Evolutionary conservation across 176 grass and related monocot species (phyloP), one percentile per base, ranked within the genome.

Genomic region (Triticum urartu): DNA sequence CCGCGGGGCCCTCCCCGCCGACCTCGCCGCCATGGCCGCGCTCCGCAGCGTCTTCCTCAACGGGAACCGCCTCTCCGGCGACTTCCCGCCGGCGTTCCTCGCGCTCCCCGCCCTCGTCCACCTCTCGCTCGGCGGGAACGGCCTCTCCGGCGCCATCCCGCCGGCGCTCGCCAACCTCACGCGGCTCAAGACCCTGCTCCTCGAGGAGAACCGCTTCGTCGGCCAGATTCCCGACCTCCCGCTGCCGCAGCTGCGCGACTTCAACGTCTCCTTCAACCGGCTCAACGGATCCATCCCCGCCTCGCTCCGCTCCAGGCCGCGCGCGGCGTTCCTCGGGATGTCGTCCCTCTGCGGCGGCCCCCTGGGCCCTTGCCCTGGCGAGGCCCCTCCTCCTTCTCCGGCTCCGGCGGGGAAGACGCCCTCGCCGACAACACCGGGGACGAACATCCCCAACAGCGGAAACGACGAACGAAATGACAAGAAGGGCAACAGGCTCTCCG

Each of bases 201-300:
- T 94, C 28, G 79, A 94, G 79, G 86, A 22, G 17, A 94, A 94
- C 84, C 82, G 54, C 13, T 91, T 94, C 45, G 32, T 1, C 26
- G 93, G 93, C 62, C 54, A 81, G 75, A 86, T 94, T 74, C 90
- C 93, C 1, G 76, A 66, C 4, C 48, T 94, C 13, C 79, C 85
- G 38, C 85, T 77, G 63, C 25, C 72, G 18, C 33, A 63, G 74
- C 88, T 94, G 66, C 33, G 50, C 11, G 64, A 78, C 70, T 90
- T 94, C 75, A 94, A 94, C 73, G 93, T 94, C n/a, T 94, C 93
- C 9, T 90, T 77, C 50, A 94, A 94, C 74, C 85, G 58, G 26
- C 62, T 94, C 22, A 90, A 90, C 22, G 93, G 90, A 79, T 90
- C 93, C 79, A 77, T 94, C 33, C 93, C 93, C 1, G 58, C 88